Conservation (phyloP, 305 asterid species). For the Salvia sclarea region DNA sequence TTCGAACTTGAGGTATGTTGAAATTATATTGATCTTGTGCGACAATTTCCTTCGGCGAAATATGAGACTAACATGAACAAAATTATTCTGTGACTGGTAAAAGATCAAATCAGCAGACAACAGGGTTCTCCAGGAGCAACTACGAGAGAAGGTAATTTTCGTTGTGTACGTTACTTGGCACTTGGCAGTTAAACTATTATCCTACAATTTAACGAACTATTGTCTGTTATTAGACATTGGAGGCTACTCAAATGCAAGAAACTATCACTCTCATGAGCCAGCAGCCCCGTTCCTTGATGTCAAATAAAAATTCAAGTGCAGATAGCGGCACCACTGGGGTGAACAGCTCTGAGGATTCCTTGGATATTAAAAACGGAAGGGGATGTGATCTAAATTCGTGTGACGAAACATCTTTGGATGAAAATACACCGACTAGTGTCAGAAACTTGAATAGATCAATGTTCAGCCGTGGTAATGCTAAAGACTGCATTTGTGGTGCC, state of each 20-base stretch:
- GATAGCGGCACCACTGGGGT: slow-evolving; percentile 36
- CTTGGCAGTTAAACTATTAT: slow-evolving; percentile 17
- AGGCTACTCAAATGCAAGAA: slow-evolving; percentile 71
- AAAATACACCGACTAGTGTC: slow-evolving; percentile 58
- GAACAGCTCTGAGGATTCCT: slow-evolving; percentile 41
- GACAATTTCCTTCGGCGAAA: slow-evolving; percentile 24
- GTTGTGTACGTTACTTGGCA: not conserved
- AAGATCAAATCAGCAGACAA: slow-evolving; percentile 88
- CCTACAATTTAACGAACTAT: slow-evolving; percentile 27
- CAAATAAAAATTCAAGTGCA: slow-evolving; percentile 44
- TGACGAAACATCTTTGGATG: slow-evolving; percentile 49
- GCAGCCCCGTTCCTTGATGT: slow-evolving; percentile 52
- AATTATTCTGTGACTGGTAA: slow-evolving; percentile 27
- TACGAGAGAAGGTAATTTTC: slow-evolving; percentile 61
- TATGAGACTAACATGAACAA: slow-evolving; percentile 39
- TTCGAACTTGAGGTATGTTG: slow-evolving; percentile 79
- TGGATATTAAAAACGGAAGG: slow-evolving; percentile 36
- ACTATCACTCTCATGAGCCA: slow-evolving; percentile 56
- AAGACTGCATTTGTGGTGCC: slow-evolving; percentile 43
- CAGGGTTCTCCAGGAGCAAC: slow-evolving; percentile 90
- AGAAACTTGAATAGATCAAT: slow-evolving; percentile 44
- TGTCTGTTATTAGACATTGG: slow-evolving; percentile 46
- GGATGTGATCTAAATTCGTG: slow-evolving; percentile 38
- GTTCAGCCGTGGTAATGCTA: slow-evolving; percentile 44
- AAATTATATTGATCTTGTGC: slow-evolving; percentile 18